Evolutionary conservation across 805 yeast species (phyloP).

Genomic region (Candida sithepensis): DNA sequence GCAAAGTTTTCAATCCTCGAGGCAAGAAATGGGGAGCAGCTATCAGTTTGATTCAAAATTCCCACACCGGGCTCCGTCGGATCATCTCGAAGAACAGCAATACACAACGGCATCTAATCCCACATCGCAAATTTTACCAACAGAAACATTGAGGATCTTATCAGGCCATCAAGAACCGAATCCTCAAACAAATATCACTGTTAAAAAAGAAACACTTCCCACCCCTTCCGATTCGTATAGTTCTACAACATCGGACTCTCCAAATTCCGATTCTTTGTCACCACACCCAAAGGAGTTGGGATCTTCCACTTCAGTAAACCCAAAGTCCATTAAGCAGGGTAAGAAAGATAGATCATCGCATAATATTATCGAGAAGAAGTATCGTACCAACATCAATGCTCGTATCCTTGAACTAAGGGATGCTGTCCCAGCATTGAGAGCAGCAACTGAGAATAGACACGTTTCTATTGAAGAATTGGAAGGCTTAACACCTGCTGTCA

Average conservation of each 20-base stretch:
- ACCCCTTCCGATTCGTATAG: constrained; percentile 15
- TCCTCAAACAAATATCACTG: neutral
- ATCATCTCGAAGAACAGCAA: neutral
- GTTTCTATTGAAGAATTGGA: constrained; percentile 49
- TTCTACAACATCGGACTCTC: constrained; percentile 10
- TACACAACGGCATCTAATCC: neutral
- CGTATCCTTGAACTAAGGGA: constrained; percentile 67
- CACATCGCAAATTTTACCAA: neutral
- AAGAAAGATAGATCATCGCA: constrained; percentile 59
- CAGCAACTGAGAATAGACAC: constrained; percentile 42
- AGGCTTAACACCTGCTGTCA: constrained; percentile 72
- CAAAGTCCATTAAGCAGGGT: constrained; percentile 36
- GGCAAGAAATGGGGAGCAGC: no score
- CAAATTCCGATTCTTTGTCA: constrained; percentile 1
- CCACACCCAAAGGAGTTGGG: constrained; percentile 6
- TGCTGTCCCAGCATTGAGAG: constrained; percentile 74
- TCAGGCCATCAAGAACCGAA: neutral
- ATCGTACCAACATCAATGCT: constrained; percentile 71
- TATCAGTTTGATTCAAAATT: no score
- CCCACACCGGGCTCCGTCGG: no score
- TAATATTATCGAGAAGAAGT: constrained; percentile 78
- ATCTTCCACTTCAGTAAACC: constrained; percentile 1
- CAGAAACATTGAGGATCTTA: no score
- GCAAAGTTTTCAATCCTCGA: neutral
- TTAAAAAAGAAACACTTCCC: constrained; percentile 2